phyloP scores from a whole-genome alignment of 73 alveolate species.

The Symbiodinium natans region DNA sequence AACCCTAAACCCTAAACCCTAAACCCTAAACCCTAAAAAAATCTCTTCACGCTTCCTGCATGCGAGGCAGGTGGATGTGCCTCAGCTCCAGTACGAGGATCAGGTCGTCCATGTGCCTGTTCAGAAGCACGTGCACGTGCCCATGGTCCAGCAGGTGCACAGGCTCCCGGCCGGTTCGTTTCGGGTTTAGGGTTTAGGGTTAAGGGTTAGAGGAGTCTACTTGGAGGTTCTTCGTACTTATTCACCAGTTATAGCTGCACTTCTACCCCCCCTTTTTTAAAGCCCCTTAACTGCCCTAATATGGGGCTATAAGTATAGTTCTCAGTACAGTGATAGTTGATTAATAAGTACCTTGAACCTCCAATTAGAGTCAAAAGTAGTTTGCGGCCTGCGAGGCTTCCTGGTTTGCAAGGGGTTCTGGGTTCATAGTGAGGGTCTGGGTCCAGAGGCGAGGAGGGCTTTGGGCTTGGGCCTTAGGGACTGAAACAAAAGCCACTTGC shows the following conservation, averaged over 20 bases:
- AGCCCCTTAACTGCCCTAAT: too few species aligned
- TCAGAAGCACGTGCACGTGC: constrained; percentile 63
- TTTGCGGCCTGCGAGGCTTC: too few species aligned
- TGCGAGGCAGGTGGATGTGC: background rate
- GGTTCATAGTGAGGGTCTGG: too few species aligned
- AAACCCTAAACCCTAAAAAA: background rate
- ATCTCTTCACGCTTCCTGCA: background rate
- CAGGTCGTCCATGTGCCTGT: background rate
- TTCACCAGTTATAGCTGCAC: too few species aligned
- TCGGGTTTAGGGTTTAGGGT: background rate
- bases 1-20: background rate
- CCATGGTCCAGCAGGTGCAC: constrained; percentile 77
- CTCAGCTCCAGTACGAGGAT: background rate
- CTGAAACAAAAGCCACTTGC: background rate
- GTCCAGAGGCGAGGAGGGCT: too few species aligned
- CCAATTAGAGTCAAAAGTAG: too few species aligned
- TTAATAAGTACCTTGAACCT: too few species aligned
- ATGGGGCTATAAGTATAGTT: too few species aligned
- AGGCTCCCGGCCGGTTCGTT: background rate
- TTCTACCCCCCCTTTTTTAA: too few species aligned
- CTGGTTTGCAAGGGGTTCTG: too few species aligned
- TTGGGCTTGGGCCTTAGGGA: too few species aligned
- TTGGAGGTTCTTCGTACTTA: background rate
- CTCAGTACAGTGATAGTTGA: too few species aligned
- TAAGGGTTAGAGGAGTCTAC: background rate